Base-by-base conservation (phyloP, 345 rosid species). In the Pseudoturritis turrita region DNA sequence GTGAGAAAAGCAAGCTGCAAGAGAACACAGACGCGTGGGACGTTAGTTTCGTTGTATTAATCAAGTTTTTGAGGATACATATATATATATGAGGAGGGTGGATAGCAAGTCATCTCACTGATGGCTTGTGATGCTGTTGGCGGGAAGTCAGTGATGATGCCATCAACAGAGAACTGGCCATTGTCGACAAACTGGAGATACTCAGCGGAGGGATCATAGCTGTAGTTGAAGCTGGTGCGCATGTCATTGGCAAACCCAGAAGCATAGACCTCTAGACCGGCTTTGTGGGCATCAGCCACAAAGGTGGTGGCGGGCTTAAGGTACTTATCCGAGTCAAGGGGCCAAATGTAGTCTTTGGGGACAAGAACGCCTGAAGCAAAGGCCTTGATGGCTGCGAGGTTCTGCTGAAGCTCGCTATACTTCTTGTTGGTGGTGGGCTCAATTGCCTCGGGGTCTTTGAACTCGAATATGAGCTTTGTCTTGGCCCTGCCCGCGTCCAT, bases 71-170 rank as follows among this genome's bases (percentile, higher is more conserved):
- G 13, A 64, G 5, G 28, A 51, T 11, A 39, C 46, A 61, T 26
- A 5, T 40, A 37, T 21, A 33, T 57, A 56, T 43, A 36, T 14
- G 23, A 22, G n/a, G n/a, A 56, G n/a, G 6, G 21, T 35, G 15
- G 7, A 33, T 41, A 6, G 2, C 6, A 70, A 39, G n/a, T 70
- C 18, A 10, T 43, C 92, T 83, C 71, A 90, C 98, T 67, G 8
- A 88, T 78, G 73, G 92, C 77, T 76, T 72, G 80, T 69, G 91
- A 80, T 67, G 99, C 96, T 29, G 97, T 84, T 19, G 86, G 79
- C 6, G 97, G 90, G 68, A 89, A 95, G 82, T 91, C 99, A 1
- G 97, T 83, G 62, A 95, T 44, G 61, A 91, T 4, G 18, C 97
- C 99, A 70, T 95, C 96, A 35, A 95, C 91, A 7, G 89, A 81